Evolutionary conservation across 2,329 filamentous ascomycete species (phyloP), one percentile per base, ranked within the genome.

Genomic region (Alternaria gansuensis): DNA sequence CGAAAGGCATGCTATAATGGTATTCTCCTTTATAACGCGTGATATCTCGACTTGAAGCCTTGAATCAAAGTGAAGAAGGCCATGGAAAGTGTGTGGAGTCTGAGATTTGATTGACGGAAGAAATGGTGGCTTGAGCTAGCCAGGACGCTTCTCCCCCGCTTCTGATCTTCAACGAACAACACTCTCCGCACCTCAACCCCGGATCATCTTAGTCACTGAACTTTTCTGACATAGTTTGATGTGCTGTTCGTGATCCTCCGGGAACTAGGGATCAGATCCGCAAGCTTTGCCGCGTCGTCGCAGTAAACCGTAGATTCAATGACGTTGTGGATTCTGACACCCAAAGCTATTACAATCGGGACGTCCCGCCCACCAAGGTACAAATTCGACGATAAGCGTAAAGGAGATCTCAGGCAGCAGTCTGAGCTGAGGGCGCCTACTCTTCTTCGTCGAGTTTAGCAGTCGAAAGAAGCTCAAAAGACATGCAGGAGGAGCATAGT

Each of bases 101-200:
- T 55, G 43, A 21, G 26, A 41, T 57, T 50, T 68, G 59, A 71
- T 71, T 71, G 69, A 66, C 59, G 69, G 69, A 70, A 71, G 66
- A 71, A 67, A 56, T 65, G 49, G 62, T 64, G 57, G 63, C 65
- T 48, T 63, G 63, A 62, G 52, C 63, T 67, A 69, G 48, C 55
- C 60, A 34, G 51, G 37, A 33, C 29, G 54, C 14, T 29, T 21
- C 50, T 46, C 33, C 59, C 54, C 64, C 59, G 51, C 53, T 45
- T 43, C 61, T 50, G 53, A 53, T 41, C 37, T 51, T 51, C 57
- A 33, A 24, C 21, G 57, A 39, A 40, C 50, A 34, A 40, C 29
- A n/a, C 49, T 54, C 34, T 53, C 34, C 43, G 39, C 33, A 34
- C 28, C 17, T 54, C 29, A 21, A 49, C 24, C 44, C 44, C 44